A percentile compares a stretch with the other conserved stretches of the same genome.
These are phyloP conservation scores for Pulveroboletus sp. DNA, from an alignment of 768 basidiomycete genomes.

Conservation along the genomic window DNA sequence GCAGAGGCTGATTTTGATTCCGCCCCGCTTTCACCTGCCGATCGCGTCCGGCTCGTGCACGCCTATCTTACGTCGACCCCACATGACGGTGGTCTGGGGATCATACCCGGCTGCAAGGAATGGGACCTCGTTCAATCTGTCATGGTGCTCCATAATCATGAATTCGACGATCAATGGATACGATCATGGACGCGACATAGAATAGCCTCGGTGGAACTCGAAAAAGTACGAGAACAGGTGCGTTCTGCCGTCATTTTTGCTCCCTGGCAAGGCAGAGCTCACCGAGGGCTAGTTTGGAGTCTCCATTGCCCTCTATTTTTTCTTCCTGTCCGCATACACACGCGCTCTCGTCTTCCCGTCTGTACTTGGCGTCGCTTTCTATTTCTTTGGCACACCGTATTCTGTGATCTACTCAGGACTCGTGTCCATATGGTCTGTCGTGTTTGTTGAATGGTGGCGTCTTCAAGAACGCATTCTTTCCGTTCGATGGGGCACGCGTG, in stretches of 20 bases:
- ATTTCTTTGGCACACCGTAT: conserved; percentile 68
- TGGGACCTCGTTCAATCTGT: conserved; percentile 83
- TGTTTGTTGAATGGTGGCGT: conserved; percentile 91
- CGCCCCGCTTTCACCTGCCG: conserved; percentile 56
- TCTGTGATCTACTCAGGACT: conserved; percentile 71
- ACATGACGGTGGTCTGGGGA: conserved; percentile 79
- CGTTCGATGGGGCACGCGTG: conserved; percentile 75
- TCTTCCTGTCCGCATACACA: conserved; percentile 83
- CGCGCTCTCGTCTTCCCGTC: conserved; percentile 75
- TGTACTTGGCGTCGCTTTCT: conserved; percentile 60
- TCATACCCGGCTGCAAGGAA: conserved; percentile 62
- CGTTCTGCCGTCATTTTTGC: conserved; percentile 11
- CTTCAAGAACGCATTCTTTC: conserved; percentile 81
- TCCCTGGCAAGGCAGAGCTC: background rate
- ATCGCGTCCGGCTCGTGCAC: conserved; percentile 78
- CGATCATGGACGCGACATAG: conserved; percentile 65
- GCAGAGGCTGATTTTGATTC: conserved; percentile 40
- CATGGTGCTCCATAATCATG: conserved; percentile 78
- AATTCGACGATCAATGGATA: conserved; percentile 78
- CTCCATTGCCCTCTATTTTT: conserved; percentile 81
- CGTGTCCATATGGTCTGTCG: conserved; percentile 77
- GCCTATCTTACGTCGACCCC: conserved; percentile 63
- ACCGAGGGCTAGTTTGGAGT: conserved; percentile 59
- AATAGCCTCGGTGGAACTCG: conserved; percentile 60
- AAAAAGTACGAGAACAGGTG: conserved; percentile 68